These are phyloP conservation scores for Candida labiduridarum DNA, from an alignment of 1,139 yeast species.

Conservation along the genomic window DNA sequence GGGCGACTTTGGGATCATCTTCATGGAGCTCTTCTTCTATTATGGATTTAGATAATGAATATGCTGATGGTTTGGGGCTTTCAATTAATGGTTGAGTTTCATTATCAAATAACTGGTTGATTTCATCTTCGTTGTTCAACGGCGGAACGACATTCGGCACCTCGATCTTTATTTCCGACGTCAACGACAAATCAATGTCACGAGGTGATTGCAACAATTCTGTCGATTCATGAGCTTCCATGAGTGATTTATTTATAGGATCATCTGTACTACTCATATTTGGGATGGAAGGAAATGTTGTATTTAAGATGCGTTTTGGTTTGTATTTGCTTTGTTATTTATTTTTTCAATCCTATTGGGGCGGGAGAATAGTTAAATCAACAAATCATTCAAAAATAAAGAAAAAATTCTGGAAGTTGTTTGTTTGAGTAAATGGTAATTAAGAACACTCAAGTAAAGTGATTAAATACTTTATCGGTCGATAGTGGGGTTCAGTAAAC, in stretches of 20 bases:
- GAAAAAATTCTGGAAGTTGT: neutral
- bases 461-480: neutral
- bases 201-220: constrained; percentile 5
- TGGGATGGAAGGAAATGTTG: neutral
- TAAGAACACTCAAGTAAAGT: neutral
- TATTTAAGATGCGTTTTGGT: neutral
- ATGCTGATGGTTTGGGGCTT: neutral
- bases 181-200: constrained; percentile 2
- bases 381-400: constrained; percentile 3
- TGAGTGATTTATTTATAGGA: constrained; percentile 11
- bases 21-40: constrained; percentile 1
- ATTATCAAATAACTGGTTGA: constrained; percentile 3
- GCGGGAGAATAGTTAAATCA: constrained; percentile 2
- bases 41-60: neutral
- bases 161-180: constrained; percentile 1
- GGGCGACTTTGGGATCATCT: constrained; percentile 4
- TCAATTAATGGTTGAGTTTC: neutral
- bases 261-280: constrained; percentile 15
- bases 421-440: neutral
- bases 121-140: constrained; percentile 2
- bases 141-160: constrained; percentile 1
- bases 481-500: neutral
- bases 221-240: constrained; percentile 3
- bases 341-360: constrained; percentile 1
- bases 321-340: neutral